Evolutionary conservation across 2,329 filamentous ascomycete species (phyloP).

Genomic region (Dendrostoma leiphaemia): DNA sequence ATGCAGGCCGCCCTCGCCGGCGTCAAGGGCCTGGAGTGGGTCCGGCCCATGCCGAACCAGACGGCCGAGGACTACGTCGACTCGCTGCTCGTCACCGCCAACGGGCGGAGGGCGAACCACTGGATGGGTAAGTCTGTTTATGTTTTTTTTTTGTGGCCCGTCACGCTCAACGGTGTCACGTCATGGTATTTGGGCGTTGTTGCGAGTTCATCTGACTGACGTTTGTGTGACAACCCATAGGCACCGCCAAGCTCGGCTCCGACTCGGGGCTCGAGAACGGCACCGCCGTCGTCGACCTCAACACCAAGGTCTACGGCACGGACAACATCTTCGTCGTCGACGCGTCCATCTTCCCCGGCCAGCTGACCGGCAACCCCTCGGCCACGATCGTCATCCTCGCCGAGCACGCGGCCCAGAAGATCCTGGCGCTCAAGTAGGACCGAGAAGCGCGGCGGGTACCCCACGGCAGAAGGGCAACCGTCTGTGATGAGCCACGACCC

Average conservation of each 20-base stretch:
- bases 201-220: background rate
- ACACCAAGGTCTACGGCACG: constrained; percentile 18
- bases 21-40: constrained; percentile 54
- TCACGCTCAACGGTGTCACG: background rate
- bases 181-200: background rate
- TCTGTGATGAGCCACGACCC: no score
- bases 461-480: background rate
- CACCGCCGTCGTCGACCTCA: constrained; percentile 17
- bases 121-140: constrained; percentile 16
- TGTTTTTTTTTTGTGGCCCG: background rate
- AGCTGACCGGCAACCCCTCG: constrained; percentile 17
- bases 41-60: constrained; percentile 49
- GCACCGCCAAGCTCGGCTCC: constrained; percentile 17
- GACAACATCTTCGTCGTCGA: constrained; percentile 21
- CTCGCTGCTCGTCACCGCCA: constrained; percentile 25
- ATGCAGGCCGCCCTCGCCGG: constrained; percentile 52
- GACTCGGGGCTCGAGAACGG: constrained; percentile 17
- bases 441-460: background rate
- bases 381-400: constrained; percentile 15
- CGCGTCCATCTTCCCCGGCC: constrained; percentile 18
- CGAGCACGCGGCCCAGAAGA: constrained; percentile 16
- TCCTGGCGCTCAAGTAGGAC: constrained; percentile 12
- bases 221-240: background rate
- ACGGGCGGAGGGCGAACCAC: constrained; percentile 16
- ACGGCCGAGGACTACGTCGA: constrained; percentile 57